Evolutionary conservation across 805 yeast genomes (phyloP).

Genomic region (Schwanniomyces yamadae): DNA sequence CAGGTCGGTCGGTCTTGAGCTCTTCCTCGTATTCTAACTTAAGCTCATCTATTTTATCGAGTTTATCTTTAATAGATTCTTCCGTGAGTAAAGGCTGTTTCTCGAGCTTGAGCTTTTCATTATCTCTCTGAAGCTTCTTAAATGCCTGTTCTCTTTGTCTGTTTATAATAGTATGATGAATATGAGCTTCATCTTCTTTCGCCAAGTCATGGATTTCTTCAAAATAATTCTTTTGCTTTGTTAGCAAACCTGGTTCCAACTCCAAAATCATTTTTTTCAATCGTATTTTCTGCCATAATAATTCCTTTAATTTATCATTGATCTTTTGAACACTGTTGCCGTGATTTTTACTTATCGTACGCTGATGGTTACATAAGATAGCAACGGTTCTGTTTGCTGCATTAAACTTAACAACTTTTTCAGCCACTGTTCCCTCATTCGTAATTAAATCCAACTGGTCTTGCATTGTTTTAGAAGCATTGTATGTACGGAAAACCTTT

Average conservation of each 20-base stretch:
- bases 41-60: slow-evolving; percentile 54
- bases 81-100: slow-evolving; percentile 52
- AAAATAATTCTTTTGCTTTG: slow-evolving; percentile 58
- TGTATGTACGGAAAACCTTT: slow-evolving; percentile 94
- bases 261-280: slow-evolving; percentile 67
- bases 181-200: slow-evolving; percentile 58
- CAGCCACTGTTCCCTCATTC: slow-evolving; percentile 85
- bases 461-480: slow-evolving; percentile 96
- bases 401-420: slow-evolving; percentile 82
- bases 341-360: slow-evolving; percentile 84
- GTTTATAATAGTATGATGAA: slow-evolving; percentile 59
- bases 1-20: slow-evolving; percentile 56
- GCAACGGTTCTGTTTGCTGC: slow-evolving; percentile 97
- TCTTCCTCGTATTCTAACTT: slow-evolving; percentile 56
- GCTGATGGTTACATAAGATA: slow-evolving; percentile 93
- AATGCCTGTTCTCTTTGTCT: slow-evolving; percentile 63
- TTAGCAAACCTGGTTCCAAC: slow-evolving; percentile 54
- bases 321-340: slow-evolving; percentile 79
- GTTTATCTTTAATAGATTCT: slow-evolving; percentile 56
- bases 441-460: slow-evolving; percentile 83
- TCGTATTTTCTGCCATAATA: slow-evolving; percentile 81
- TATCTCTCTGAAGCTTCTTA: slow-evolving; percentile 71
- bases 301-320: slow-evolving; percentile 71
- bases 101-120: slow-evolving; percentile 66
- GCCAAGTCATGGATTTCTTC: slow-evolving; percentile 65